Conservation (phyloP, 257 asterid genomes). For the Gentiana straminea region DNA sequence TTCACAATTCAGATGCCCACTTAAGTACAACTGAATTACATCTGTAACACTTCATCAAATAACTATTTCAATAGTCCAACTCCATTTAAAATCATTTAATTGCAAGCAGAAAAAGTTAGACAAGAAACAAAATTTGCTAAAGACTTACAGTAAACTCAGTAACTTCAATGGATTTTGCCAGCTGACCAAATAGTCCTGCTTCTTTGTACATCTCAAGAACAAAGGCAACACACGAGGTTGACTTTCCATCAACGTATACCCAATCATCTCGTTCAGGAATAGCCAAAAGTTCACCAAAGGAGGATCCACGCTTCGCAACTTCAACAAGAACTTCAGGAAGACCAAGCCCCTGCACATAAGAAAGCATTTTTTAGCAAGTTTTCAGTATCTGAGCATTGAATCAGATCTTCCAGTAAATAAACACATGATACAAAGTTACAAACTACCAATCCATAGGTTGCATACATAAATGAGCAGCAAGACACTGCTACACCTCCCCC, state of each 20-base stretch:
- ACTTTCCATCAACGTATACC: slow-evolving; percentile 78
- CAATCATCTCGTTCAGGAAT: slow-evolving; percentile 85
- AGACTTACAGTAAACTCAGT: slow-evolving; percentile 89
- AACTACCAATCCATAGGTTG: no score
- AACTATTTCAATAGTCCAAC: neutral
- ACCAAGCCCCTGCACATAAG: slow-evolving; percentile 43
- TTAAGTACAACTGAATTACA: neutral
- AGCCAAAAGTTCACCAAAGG: slow-evolving; percentile 71
- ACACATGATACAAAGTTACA: no score
- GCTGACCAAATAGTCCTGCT: slow-evolving; percentile 77
- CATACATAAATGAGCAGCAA: no score
- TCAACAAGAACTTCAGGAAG: slow-evolving; percentile 79
- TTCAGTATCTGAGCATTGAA: no score
- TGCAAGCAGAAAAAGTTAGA: neutral
- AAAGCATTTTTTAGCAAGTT: neutral
- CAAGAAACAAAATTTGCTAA: neutral
- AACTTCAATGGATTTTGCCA: slow-evolving; percentile 64
- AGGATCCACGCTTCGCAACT: slow-evolving; percentile 74
- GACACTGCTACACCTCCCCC: no score
- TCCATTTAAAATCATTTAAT: neutral
- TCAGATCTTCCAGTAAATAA: no score
- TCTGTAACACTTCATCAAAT: neutral
- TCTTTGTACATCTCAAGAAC: slow-evolving; percentile 80
- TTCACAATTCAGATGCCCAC: neutral
- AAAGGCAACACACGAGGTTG: slow-evolving; percentile 86